Evolutionary conservation across 1,284 basidiomycete species (phyloP).

Genomic region (Microbotryomycetes sp.): DNA sequence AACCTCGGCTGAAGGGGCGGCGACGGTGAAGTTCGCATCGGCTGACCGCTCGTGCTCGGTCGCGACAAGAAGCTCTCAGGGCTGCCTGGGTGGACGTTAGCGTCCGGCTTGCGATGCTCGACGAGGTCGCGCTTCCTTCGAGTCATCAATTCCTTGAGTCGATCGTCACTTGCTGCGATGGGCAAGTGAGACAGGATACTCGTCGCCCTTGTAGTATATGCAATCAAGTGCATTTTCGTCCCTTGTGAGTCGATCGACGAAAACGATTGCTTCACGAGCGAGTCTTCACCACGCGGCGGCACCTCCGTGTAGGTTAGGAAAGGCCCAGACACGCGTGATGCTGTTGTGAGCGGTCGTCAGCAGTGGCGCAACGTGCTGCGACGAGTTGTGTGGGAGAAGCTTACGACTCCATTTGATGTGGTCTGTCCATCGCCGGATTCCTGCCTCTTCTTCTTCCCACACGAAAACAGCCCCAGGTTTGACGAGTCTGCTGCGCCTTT

Average conservation of each 20-base stretch:
- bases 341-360: constrained; percentile 11
- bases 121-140: constrained; percentile 19
- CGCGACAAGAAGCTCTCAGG: not conserved
- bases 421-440: constrained; percentile 36
- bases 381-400: no score
- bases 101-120: no score
- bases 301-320: constrained; percentile 37
- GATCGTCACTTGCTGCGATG: constrained; percentile 17
- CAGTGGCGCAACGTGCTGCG: no score
- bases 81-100: no score
- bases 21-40: not conserved
- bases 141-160: constrained; percentile 3
- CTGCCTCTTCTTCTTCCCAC: constrained; percentile 36
- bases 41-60: not conserved
- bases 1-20: not conserved
- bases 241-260: constrained; percentile 30
- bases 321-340: constrained; percentile 36
- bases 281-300: constrained; percentile 21
- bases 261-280: constrained; percentile 35
- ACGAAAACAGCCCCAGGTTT: constrained; percentile 34
- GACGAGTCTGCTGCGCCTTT: constrained; percentile 32
- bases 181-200: constrained; percentile 17
- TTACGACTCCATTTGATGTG: constrained; percentile 37
- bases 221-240: constrained; percentile 34
- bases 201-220: constrained; percentile 29